Evolutionary conservation across 2,329 filamentous ascomycete genomes (phyloP), one percentile per base, ranked within the genome.

Genomic region (Cadophora luteo-olivacea): DNA sequence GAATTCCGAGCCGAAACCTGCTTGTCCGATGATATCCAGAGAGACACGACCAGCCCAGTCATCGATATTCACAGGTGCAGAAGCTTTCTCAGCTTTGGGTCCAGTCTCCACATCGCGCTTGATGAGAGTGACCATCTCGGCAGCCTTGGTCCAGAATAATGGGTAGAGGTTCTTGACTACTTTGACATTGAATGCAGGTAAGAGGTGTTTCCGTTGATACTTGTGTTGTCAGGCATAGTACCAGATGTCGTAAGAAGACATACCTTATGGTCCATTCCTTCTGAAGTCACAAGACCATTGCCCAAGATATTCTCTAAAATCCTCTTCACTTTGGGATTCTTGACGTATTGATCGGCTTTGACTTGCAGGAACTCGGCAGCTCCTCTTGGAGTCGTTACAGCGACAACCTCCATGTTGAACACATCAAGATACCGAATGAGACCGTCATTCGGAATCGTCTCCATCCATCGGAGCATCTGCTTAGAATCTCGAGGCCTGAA

Each of bases 101-200:
- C 68, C 60, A 3, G 32, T 29, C 19, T 61, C 45, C 6, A 69
- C 61, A 25, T 71, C 62, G 4, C 64, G 22, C 45, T 68, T 69
- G n/a, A 72, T 70, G 38, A 71, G 65, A 9, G 80, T 77, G 1
- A 82, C 84, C 77, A 97, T 88, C 61, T 85, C 84, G 24, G 85
- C 80, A 0, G 89, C 85, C 80, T 97, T 97, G 22, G 80, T 75
- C 92, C 93, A 97, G 78, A 97, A 97, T 9, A 91, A 81, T 0
- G 92, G 90, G 73, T 96, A 95, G 14, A 97, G 81, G 66, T 94
- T 87, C 77, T 95, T 96, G 79, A 97, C 84, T 73, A 95, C 91
- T n/a, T 92, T 87, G 76, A 92, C 95, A 24, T 88, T 85, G 78
- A 97, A 97, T 0, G 92, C 92, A 0, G 93, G 93, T 80, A 90